phyloP scores from a whole-genome alignment of 1,139 yeast species.

The Martiniozyma asiatica region DNA sequence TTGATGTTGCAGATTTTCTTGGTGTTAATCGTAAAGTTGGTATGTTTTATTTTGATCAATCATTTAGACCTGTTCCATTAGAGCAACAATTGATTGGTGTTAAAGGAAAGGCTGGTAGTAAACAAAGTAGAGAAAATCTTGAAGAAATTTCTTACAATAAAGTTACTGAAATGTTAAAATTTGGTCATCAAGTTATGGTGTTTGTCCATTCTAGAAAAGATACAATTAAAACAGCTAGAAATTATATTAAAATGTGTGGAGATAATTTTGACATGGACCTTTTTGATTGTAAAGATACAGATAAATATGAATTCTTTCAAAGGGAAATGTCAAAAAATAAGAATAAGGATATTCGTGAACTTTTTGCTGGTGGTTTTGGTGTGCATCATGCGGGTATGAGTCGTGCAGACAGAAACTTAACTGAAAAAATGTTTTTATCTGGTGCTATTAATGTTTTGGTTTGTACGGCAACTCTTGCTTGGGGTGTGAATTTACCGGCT shows the following conservation, averaged over 20 bases:
- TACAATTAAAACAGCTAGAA: slow-evolving; percentile 71
- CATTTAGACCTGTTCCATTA: slow-evolving; percentile 89
- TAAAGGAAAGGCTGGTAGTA: slow-evolving; percentile 69
- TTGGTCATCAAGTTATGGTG: slow-evolving; percentile 89
- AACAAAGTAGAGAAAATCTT: slow-evolving; percentile 61
- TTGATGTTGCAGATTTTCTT: slow-evolving; percentile 90
- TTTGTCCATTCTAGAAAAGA: slow-evolving; percentile 95
- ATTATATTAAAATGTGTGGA: slow-evolving; percentile 60
- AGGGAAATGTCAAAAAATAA: slow-evolving; percentile 67
- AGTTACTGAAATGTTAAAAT: slow-evolving; percentile 48
- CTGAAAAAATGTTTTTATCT: slow-evolving; percentile 73
- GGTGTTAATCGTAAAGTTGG: slow-evolving; percentile 87
- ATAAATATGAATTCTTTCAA: slow-evolving; percentile 33
- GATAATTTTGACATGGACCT: slow-evolving; percentile 37
- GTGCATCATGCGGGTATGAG: slow-evolving; percentile 97
- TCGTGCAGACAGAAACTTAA: slow-evolving; percentile 77
- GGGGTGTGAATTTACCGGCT: slow-evolving; percentile 99
- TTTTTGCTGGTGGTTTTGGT: slow-evolving; percentile 78
- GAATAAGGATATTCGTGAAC: slow-evolving; percentile 69
- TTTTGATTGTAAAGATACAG: slow-evolving; percentile 50
- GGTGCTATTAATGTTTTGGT: slow-evolving; percentile 87
- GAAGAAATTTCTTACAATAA: slow-evolving; percentile 74
- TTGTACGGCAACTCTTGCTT: slow-evolving; percentile 95
- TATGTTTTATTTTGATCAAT: slow-evolving; percentile 86
- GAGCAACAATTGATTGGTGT: slow-evolving; percentile 85